Conservation (phyloP, 129 eudicot genomes). For the Chrysanthemum makinoi region DNA sequence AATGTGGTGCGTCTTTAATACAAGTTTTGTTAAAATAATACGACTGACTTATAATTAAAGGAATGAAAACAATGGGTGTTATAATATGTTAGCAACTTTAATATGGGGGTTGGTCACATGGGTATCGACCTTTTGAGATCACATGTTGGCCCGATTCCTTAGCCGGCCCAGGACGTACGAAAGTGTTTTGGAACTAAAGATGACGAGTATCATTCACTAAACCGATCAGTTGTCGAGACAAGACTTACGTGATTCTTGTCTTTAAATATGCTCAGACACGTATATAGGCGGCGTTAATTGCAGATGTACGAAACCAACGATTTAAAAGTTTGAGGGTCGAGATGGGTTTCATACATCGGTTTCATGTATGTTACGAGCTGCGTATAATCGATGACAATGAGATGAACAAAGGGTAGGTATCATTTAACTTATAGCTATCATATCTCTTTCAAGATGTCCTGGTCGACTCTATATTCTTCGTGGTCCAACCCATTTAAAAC, state of each 20-base stretch:
- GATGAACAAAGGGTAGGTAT: too few relatives aligned
- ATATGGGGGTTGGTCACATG: conserved; percentile 29
- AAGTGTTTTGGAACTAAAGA: conserved; percentile 16
- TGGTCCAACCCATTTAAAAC: too few relatives aligned
- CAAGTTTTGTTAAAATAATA: conserved; percentile 4
- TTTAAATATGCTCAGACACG: neutral
- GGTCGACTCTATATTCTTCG: too few relatives aligned
- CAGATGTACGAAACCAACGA: too few relatives aligned
- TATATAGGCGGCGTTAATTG: too few relatives aligned
- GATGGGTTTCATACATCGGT: neutral
- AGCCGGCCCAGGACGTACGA: neutral
- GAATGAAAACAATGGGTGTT: conserved; percentile 19
- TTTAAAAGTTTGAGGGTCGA: neutral
- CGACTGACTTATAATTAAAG: conserved; percentile 9
- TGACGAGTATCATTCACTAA: neutral
- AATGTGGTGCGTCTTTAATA: conserved; percentile 7
- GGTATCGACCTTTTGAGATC: conserved; percentile 25
- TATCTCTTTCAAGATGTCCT: too few relatives aligned
- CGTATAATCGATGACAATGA: too few relatives aligned
- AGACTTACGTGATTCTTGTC: neutral
- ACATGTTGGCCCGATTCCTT: neutral
- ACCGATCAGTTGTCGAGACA: neutral
- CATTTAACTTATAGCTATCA: too few relatives aligned
- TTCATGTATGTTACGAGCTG: too few relatives aligned
- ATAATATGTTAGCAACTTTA: conserved; percentile 11